A percentile compares a stretch with the other conserved stretches of the same genome.
Conservation (phyloP, 352 stramenopile genomes). For the Globisporangium paddicum region DNA sequence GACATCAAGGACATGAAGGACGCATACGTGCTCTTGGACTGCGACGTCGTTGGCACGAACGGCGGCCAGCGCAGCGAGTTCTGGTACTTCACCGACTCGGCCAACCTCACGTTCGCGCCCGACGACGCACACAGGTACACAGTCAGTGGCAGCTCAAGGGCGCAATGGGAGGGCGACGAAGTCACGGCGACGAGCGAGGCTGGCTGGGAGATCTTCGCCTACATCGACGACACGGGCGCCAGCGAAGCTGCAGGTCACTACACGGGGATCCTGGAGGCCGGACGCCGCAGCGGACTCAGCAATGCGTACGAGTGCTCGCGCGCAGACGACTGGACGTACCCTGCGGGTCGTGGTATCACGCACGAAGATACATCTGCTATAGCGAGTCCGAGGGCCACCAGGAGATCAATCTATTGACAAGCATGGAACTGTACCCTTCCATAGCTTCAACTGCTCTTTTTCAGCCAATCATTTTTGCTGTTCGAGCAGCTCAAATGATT, state of each 20-base stretch:
- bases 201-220: constrained; percentile 6
- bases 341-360: no score
- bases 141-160: neutral
- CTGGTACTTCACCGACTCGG: constrained; percentile 13
- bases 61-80: constrained; percentile 7
- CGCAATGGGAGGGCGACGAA: constrained; percentile 7
- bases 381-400: no score
- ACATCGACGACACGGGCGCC: constrained; percentile 9
- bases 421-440: no score
- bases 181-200: neutral
- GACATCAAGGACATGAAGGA: constrained; percentile 8
- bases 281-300: neutral
- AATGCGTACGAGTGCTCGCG: constrained; percentile 11
- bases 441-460: no score
- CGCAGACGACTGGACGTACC: constrained; percentile 3
- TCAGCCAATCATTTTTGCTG: no score
- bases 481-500: no score
- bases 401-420: no score
- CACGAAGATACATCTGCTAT: constrained; percentile 11
- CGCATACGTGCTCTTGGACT: constrained; percentile 13
- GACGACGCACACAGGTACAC: neutral
- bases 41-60: neutral
- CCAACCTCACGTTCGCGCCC: neutral
- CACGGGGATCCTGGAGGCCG: constrained; percentile 8
- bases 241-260: neutral